Evolutionary conservation across 345 rosid genomes (phyloP), one percentile per base, ranked within the genome.

Genomic region (Diplotaxis tenuifolia): DNA sequence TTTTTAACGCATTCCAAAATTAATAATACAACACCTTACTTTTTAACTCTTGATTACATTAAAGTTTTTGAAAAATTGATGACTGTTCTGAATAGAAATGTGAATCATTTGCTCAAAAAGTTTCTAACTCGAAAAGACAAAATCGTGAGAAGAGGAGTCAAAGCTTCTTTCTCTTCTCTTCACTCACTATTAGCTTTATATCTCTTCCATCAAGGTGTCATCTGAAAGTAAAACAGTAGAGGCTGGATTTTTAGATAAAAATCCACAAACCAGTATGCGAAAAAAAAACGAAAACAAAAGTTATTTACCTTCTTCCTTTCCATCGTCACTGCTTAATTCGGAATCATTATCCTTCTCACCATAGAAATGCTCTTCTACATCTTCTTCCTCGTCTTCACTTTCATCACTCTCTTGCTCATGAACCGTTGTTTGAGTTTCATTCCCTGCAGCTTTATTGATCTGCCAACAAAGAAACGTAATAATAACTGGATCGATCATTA

Each of bases 331-430:
- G 72, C 93, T 87, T 71, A 88, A 68, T 65, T 88, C 84, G 5
- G 98, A 92, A 64, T 89, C 96, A 59, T 82, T 86, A 62, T 88
- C 88, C 29, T 88, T 87, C 69, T 84, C 93, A 67, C 81, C 82
- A 47, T 82, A 88, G 64, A 77, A 68, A 78, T 68, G 81, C 0
- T 89, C 96, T 47, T 90, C 92, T 42, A 85, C 82, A 45, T 88
- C 84, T 5, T 89, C 92, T 1, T 85, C 86, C 36, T 83, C 89
- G 21, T 85, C 87, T 12, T 85, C 87, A 65, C 82, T 80, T 72
- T 83, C 90, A 68, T 83, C 88, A 70, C 81, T 65, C 81, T 76
- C 79, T 28, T 60, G 73, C 79, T 80, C 66, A 18, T 49, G 78
- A 21, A 8, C 72, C n/a, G 67, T 16, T 56, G 34, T 67, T 71